Evolutionary conservation across 208 protist genomes (phyloP).

Genomic region (Trypanosomatidae sp.): DNA sequence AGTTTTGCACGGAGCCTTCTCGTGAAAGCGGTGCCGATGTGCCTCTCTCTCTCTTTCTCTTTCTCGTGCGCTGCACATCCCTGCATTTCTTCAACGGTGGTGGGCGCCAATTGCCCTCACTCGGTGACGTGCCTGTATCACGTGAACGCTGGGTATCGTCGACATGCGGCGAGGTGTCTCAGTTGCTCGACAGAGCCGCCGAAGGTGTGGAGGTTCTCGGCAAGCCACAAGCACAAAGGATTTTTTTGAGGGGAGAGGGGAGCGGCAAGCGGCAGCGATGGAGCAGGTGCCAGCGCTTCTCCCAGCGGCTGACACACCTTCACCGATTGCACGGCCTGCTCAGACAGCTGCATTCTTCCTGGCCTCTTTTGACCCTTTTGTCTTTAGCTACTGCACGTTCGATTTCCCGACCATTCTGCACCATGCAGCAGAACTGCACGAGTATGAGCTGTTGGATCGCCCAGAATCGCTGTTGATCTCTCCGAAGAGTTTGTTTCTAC

Average conservation of each 20-base stretch:
- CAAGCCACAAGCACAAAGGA: background rate
- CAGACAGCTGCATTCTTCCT: slow-evolving; percentile 29
- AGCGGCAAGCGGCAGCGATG: background rate
- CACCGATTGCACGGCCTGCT: slow-evolving; percentile 25
- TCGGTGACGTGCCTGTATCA: background rate
- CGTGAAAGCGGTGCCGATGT: background rate
- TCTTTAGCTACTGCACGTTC: slow-evolving; percentile 51
- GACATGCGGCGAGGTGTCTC: background rate
- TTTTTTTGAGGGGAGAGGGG: too few relatives aligned
- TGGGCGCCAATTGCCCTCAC: background rate
- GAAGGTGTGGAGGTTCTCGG: background rate
- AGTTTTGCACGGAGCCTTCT: background rate
- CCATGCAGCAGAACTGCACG: slow-evolving; percentile 2
- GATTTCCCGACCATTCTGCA: slow-evolving; percentile 36
- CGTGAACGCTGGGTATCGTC: too few relatives aligned
- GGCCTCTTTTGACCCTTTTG: slow-evolving; percentile 23
- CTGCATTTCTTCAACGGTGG: background rate
- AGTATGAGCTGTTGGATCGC: slow-evolving; percentile 9
- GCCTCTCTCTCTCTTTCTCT: background rate
- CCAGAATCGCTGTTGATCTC: slow-evolving; percentile 25
- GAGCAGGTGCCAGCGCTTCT: slow-evolving; percentile 2
- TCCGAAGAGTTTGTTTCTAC: slow-evolving; percentile 22
- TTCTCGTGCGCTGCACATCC: background rate
- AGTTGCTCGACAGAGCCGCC: too few relatives aligned
- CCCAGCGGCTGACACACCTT: slow-evolving; percentile 8